Conservation (phyloP, 2,329 filamentous ascomycete genomes). For the Aureobasidium mangrovei region DNA sequence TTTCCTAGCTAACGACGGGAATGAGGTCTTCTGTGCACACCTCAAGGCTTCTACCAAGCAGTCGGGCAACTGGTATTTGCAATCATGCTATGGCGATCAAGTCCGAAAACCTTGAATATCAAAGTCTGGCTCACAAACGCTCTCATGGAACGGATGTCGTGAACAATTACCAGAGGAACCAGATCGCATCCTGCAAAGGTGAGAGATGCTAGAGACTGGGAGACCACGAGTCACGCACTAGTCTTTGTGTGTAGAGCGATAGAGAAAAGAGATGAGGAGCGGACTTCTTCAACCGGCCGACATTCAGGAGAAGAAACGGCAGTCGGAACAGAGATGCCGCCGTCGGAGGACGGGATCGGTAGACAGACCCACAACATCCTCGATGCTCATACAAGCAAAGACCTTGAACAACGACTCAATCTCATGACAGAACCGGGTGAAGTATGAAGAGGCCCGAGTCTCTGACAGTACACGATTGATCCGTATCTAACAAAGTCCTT, state of each 20-base stretch:
- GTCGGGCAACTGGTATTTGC: too few relatives aligned
- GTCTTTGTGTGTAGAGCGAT: neutral
- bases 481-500: too few relatives aligned
- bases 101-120: too few relatives aligned
- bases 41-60: too few relatives aligned
- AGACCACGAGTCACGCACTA: neutral
- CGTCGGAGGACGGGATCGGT: neutral
- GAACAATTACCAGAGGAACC: neutral
- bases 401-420: too few relatives aligned
- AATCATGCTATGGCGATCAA: too few relatives aligned
- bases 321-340: neutral
- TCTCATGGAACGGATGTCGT: neutral
- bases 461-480: too few relatives aligned
- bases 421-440: too few relatives aligned
- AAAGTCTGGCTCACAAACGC: neutral
- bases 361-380: neutral
- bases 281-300: neutral
- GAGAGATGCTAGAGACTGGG: neutral
- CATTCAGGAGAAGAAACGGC: constrained; percentile 8
- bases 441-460: too few relatives aligned
- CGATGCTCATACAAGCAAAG: neutral
- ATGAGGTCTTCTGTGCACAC: too few relatives aligned
- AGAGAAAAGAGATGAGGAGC: neutral
- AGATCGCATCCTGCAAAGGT: neutral
- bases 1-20: too few relatives aligned